Evolutionary conservation across 1,284 basidiomycete genomes (phyloP).

Genomic region (Gomphus bonarii): DNA sequence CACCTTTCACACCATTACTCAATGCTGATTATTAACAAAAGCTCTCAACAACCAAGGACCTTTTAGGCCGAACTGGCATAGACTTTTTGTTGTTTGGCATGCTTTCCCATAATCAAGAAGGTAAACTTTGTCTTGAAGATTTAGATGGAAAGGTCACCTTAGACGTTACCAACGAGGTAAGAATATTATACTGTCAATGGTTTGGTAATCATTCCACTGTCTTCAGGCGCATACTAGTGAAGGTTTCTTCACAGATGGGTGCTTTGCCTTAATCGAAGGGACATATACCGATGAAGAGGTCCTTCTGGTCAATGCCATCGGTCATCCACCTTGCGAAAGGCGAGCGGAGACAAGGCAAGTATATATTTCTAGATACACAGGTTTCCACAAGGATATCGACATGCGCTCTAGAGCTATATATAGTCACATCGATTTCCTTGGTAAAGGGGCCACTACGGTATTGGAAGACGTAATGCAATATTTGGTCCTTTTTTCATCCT

Average conservation of each 20-base stretch:
- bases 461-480: conserved; percentile 73
- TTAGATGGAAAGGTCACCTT: conserved; percentile 85
- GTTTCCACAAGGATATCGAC: background rate
- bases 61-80: conserved; percentile 84
- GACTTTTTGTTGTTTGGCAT: conserved; percentile 93
- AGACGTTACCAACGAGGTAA: conserved; percentile 81
- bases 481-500: conserved; percentile 1
- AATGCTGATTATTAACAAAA: conserved; percentile 23
- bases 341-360: conserved; percentile 69
- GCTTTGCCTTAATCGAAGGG: conserved; percentile 90
- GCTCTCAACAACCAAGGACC: conserved; percentile 94
- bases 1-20: background rate
- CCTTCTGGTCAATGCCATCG: conserved; percentile 86
- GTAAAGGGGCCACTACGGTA: conserved; percentile 82
- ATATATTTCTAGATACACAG: background rate
- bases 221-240: conserved; percentile 82
- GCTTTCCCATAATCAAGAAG: conserved; percentile 84
- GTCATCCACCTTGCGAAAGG: conserved; percentile 93
- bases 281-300: conserved; percentile 91
- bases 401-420: conserved; percentile 62
- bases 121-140: conserved; percentile 87
- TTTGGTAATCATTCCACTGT: background rate
- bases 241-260: conserved; percentile 95
- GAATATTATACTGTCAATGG: conserved; percentile 17
- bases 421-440: conserved; percentile 92